Base-by-base conservation (phyloP, 2,329 filamentous ascomycete species). In the Aspergillus alliaceus region DNA sequence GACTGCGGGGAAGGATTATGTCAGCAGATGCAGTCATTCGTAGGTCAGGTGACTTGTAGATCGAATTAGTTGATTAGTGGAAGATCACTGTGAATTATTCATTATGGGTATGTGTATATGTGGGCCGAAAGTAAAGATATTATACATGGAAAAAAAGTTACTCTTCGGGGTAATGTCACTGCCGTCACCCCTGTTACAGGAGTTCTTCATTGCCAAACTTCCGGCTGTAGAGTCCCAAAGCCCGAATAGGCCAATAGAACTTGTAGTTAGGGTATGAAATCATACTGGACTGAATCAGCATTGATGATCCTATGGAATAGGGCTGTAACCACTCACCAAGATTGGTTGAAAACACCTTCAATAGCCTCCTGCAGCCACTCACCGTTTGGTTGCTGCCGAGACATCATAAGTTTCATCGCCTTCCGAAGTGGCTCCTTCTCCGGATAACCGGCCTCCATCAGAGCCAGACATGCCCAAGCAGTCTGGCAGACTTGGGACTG, bases 261-360 rank as follows among this genome's bases (percentile, higher is more conserved):
- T 98, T 99, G 82, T 99, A 99, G 80, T 99, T 99, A 42, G 93
- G 93, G 71, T 99, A 99, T 0, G 91, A 95, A 64, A 99, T 99
- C 91, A 97, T 98, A 81, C 86, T 88, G 67, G 58, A 56, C 47
- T 24, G 29, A 50, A 29, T 69, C 59, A 72, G 67, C 32, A 35
- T 55, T 66, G 42, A 61, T 56, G 6, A 25, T 15, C 20, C 15
- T n/a, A 40, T 37, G n/a, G 8, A 18, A 12, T 12, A n/a, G n/a
- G 11, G 27, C 18, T 29, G 12, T 9, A 6, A 18, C 15, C 35
- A 83, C 84, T 78, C 73, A 88, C 86, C 93, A 98, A 69, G 88
- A 95, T 80, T 97, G 96, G 78, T 99, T 99, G 78, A 99, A 99
- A 11, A 99, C 95, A 2, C 95, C 95, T 74, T 99, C 95, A 66